A percentile compares a stretch with the other conserved stretches of the same genome.
Conservation (phyloP, 352 stramenopile genomes). For the Plasmopara halstedii region DNA sequence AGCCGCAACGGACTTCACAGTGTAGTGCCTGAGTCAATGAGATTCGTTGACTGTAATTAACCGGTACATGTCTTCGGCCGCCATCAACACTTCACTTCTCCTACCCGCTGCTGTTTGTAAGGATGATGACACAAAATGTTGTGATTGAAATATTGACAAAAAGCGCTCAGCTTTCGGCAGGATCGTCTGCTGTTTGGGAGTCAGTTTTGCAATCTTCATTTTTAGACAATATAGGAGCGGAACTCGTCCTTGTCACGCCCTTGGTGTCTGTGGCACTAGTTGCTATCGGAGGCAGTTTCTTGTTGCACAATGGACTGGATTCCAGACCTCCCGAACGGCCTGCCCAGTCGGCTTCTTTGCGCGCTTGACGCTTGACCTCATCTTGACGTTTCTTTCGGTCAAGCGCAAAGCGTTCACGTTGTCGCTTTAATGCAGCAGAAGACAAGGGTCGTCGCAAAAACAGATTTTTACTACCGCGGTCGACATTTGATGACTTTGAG, state of each 20-base stretch:
- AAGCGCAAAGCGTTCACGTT: slow-evolving; percentile 54
- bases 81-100: no score
- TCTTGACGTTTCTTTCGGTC: slow-evolving; percentile 64
- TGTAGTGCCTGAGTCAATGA: slow-evolving; percentile 14
- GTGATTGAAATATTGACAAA: no score
- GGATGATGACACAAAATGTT: no score
- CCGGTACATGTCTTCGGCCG: slow-evolving; percentile 4
- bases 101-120: not conserved
- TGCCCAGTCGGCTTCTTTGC: slow-evolving; percentile 75
- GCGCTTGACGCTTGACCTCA: slow-evolving; percentile 39
- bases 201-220: slow-evolving; percentile 23
- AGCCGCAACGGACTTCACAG: slow-evolving; percentile 30
- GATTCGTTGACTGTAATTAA: not conserved
- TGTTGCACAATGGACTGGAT: slow-evolving; percentile 27
- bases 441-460: slow-evolving; percentile 58
- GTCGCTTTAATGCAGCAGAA: slow-evolving; percentile 57
- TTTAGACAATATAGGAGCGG: slow-evolving; percentile 59
- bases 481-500: slow-evolving; percentile 20
- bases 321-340: slow-evolving; percentile 68
- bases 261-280: slow-evolving; percentile 5
- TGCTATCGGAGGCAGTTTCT: slow-evolving; percentile 43
- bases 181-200: slow-evolving; percentile 8
- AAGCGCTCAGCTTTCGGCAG: slow-evolving; percentile 10
- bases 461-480: slow-evolving; percentile 55
- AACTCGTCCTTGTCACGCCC: slow-evolving; percentile 45